Percentiles rank a stretch among this genome's conserved stretches.
Conservation (phyloP, 306 rosid genomes). For the Rosa lucieae region DNA sequence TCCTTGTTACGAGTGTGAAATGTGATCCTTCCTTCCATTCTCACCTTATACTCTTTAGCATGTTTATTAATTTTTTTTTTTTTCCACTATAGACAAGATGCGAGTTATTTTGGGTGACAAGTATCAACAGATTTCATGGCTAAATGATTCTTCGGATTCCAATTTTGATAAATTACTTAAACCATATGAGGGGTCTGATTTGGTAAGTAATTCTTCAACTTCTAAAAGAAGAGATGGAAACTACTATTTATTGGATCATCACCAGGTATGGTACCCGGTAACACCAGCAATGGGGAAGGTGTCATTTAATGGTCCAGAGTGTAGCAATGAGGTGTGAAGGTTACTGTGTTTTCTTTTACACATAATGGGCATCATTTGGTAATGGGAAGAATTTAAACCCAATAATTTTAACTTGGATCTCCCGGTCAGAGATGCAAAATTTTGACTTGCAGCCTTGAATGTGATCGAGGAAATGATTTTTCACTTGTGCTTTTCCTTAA, state of each 20-base stretch:
- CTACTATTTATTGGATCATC: conserved; percentile 11
- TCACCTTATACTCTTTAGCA: background rate
- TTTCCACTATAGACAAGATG: conserved; percentile 67
- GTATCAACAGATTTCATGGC: conserved; percentile 69
- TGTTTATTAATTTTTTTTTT: conserved; percentile 16
- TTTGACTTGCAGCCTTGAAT: conserved; percentile 2
- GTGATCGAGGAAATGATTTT: background rate
- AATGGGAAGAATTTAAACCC: background rate
- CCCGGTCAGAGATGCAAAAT: background rate
- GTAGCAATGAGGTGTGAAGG: conserved; percentile 70
- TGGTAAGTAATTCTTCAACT: conserved; percentile 50
- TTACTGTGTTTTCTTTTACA: background rate
- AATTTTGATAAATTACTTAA: conserved; percentile 55
- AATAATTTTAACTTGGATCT: background rate
- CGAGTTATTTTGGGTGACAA: conserved; percentile 84
- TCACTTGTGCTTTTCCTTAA: background rate
- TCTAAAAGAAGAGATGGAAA: conserved; percentile 7
- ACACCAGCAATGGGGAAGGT: conserved; percentile 81
- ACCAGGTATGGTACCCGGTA: conserved; percentile 84
- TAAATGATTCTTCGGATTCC: conserved; percentile 50
- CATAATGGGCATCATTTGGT: background rate
- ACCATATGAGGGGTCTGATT: conserved; percentile 69
- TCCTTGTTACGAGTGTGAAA: conserved; percentile 10
- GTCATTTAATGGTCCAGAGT: conserved; percentile 82
- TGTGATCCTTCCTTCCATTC: background rate